These are phyloP conservation scores for Diversispora epigaea DNA, from an alignment of 192 early-diverging fungal genomes.

Conservation along the genomic window DNA sequence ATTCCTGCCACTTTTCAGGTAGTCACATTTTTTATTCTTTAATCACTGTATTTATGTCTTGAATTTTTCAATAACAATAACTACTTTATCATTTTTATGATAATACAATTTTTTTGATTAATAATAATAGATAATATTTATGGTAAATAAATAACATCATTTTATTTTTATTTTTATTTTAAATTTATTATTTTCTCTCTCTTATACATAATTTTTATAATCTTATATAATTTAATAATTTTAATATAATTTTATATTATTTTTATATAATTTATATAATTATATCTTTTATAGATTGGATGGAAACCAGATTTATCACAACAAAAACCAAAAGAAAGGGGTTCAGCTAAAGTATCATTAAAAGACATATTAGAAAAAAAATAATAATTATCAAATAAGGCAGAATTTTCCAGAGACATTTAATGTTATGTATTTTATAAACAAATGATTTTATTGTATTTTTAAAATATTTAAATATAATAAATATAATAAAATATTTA, in stretches of 20 bases:
- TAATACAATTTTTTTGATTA: neutral
- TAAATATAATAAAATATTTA: too few relatives aligned
- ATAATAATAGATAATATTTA: constrained; percentile 12
- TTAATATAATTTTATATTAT: too few relatives aligned
- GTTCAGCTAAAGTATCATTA: constrained; percentile 76
- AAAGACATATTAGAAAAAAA: constrained; percentile 60
- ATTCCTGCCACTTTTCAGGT: constrained; percentile 95
- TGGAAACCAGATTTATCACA: constrained; percentile 90
- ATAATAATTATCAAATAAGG: neutral
- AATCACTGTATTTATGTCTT: neutral
- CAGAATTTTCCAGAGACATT: too few relatives aligned
- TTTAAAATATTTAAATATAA: too few relatives aligned
- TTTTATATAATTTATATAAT: constrained; percentile 43
- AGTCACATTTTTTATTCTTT: neutral
- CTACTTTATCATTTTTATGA: neutral
- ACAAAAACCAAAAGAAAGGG: constrained; percentile 78
- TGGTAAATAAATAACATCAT: constrained; percentile 28
- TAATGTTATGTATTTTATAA: too few relatives aligned
- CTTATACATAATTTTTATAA: neutral
- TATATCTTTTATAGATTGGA: constrained; percentile 64
- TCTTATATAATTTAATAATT: constrained; percentile 29
- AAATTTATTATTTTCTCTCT: neutral
- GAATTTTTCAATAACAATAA: too few relatives aligned
- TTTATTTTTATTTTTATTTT: neutral
- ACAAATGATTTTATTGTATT: too few relatives aligned